phyloP scores from a whole-genome alignment of 176 grass and related monocot genomes.

The Areca catechu region DNA sequence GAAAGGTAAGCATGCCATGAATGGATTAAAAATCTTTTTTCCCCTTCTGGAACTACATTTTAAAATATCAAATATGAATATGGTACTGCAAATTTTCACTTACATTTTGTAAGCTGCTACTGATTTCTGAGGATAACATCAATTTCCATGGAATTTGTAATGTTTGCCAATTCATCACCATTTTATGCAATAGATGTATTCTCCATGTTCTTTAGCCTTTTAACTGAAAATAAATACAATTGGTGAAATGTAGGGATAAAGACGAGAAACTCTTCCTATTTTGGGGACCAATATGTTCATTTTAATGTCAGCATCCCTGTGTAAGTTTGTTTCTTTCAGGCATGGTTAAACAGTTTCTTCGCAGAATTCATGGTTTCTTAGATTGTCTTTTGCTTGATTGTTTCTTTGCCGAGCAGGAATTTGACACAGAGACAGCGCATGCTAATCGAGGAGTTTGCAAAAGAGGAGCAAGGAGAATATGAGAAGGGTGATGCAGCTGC shows the following conservation, averaged over 20 bases:
- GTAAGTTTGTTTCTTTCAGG: constrained; percentile 34
- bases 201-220: not conserved
- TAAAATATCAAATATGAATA: too few relatives aligned
- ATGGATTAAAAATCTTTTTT: too few relatives aligned
- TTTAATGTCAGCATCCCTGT: constrained; percentile 74
- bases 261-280: constrained; percentile 42
- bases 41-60: too few relatives aligned
- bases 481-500: constrained; percentile 55
- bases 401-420: constrained; percentile 36
- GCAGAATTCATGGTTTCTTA: too few relatives aligned
- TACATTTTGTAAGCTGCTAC: not conserved
- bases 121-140: not conserved
- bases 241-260: constrained; percentile 56
- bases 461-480: constrained; percentile 77
- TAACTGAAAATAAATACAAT: not conserved
- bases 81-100: too few relatives aligned
- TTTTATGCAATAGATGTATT: too few relatives aligned
- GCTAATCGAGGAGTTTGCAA: constrained; percentile 66
- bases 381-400: not conserved
- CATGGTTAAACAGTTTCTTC: too few relatives aligned
- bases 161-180: too few relatives aligned
- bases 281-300: constrained; percentile 82
- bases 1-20: constrained; percentile 47
- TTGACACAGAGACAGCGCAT: constrained; percentile 54
- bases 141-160: too few relatives aligned